phyloP scores from a whole-genome alignment of 441 rosid species.

The Erysimum pusillum region DNA sequence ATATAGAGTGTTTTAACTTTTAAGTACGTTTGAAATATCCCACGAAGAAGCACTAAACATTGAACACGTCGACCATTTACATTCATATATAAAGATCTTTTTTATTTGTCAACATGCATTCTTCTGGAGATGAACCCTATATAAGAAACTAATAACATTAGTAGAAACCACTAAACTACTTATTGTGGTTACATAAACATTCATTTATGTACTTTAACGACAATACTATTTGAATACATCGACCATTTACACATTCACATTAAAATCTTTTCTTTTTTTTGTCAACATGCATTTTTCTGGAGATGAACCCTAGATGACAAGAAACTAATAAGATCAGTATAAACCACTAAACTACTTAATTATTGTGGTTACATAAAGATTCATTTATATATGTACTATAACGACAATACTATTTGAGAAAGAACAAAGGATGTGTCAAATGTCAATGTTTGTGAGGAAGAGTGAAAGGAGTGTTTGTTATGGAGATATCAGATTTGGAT shows the following conservation, averaged over 20 bases:
- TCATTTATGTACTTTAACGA: neutral
- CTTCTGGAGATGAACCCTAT: neutral
- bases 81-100: neutral
- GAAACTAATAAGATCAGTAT: neutral
- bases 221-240: slow-evolving; percentile 1
- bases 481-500: slow-evolving; percentile 9
- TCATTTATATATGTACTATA: neutral
- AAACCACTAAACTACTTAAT: neutral
- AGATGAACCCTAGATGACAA: neutral
- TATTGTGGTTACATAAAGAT: neutral
- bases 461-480: slow-evolving; percentile 22
- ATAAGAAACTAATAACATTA: neutral
- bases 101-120: neutral
- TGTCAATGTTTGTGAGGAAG: slow-evolving; percentile 11
- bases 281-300: neutral
- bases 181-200: neutral
- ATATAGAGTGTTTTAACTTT: neutral
- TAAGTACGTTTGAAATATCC: neutral
- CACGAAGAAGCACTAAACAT: neutral
- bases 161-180: neutral
- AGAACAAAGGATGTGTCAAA: slow-evolving; percentile 24
- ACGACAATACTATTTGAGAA: slow-evolving; percentile 22
- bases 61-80: slow-evolving; percentile 13
- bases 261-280: neutral
- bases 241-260: too few species aligned